Evolutionary conservation across 2,329 filamentous ascomycete genomes (phyloP).

Genomic region (Escovopsis sp.): DNA sequence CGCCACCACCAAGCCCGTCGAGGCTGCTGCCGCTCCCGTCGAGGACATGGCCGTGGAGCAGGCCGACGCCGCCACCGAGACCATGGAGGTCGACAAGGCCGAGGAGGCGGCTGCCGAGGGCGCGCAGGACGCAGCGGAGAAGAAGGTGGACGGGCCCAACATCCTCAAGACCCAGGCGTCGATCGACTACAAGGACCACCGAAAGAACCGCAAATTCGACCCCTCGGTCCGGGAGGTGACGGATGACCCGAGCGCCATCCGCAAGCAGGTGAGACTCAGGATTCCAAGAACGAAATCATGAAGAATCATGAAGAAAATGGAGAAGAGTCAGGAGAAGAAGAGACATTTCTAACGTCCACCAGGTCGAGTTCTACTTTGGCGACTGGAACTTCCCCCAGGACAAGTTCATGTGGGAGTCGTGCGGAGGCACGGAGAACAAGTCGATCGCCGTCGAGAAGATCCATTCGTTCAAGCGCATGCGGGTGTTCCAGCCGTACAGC

Average conservation of each 20-base stretch:
- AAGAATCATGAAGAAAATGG: not conserved
- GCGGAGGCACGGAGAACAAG: conserved; percentile 67
- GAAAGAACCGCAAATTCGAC: conserved; percentile 56
- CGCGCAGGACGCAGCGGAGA: conserved; percentile 9
- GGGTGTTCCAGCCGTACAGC: conserved; percentile 76
- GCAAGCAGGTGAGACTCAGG: conserved; percentile 51
- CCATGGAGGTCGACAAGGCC: conserved; percentile 2
- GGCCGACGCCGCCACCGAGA: conserved; percentile 7
- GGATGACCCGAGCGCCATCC: conserved; percentile 66
- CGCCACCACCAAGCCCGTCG: conserved; percentile 24
- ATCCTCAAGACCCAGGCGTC: conserved; percentile 32
- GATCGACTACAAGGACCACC: conserved; percentile 23
- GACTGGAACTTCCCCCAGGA: conserved; percentile 82
- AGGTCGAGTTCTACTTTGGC: conserved; percentile 95
- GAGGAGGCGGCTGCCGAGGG: conserved; percentile 4
- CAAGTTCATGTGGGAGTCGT: conserved; percentile 68
- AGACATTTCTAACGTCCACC: not conserved
- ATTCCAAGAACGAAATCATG: not conserved
- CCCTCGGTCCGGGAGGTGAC: conserved; percentile 52
- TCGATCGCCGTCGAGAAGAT: conserved; percentile 66
- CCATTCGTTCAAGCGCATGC: conserved; percentile 89
- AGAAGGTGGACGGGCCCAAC: conserved; percentile 10
- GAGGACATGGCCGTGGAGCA: conserved; percentile 11
- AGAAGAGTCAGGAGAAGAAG: not conserved
- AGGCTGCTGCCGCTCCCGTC: conserved; percentile 17